Evolutionary conservation across 805 yeast species (phyloP).

Genomic region (Metschnikowia lochheadii): DNA sequence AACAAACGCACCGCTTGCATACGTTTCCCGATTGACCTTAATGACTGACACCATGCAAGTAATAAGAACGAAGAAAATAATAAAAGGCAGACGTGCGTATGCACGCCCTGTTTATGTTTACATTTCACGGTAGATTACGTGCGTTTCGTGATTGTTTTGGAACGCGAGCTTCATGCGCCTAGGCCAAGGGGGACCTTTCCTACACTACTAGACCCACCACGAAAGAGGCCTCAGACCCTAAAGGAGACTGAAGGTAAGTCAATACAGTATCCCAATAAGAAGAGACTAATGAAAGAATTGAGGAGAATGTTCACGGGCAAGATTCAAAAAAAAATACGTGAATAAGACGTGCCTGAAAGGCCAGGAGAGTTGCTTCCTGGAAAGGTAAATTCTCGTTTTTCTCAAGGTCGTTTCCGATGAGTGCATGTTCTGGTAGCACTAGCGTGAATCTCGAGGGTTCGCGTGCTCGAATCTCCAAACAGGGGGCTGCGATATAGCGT

Average conservation of each 20-base stretch:
- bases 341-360: background rate
- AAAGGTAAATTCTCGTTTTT: background rate
- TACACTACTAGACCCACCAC: too few species aligned
- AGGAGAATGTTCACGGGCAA: too few species aligned
- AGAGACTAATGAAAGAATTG: too few species aligned
- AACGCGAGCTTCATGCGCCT: background rate
- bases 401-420: background rate
- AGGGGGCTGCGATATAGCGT: background rate
- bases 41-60: conserved; percentile 20
- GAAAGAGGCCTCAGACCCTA: too few species aligned
- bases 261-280: too few species aligned
- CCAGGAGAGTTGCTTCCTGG: too few species aligned
- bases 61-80: conserved; percentile 7
- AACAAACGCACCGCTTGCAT: conserved; percentile 2
- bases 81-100: background rate
- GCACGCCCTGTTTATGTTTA: conserved; percentile 10
- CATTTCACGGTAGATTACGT: conserved; percentile 13
- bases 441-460: background rate
- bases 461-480: background rate
- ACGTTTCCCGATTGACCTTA: conserved; percentile 8
- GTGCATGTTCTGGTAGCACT: background rate
- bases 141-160: conserved; percentile 11
- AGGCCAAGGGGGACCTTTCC: background rate
- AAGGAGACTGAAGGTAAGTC: too few species aligned
- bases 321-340: too few species aligned